Evolutionary conservation across 441 rosid species (phyloP).

Genomic region (Pelargonium myrrhifolium): DNA sequence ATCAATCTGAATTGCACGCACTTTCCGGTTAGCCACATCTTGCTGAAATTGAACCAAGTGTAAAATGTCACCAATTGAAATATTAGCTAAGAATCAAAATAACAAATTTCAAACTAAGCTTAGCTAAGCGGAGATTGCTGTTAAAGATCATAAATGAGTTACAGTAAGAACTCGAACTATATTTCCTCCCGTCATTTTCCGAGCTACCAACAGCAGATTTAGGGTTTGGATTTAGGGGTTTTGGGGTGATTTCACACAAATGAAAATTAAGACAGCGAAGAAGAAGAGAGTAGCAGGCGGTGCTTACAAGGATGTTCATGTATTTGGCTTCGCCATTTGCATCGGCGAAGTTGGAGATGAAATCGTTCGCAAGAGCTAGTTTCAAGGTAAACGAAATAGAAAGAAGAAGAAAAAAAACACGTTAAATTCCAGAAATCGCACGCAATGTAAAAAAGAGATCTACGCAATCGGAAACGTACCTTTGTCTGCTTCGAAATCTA

Average conservation of each 20-base stretch:
- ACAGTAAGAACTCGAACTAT: not conserved
- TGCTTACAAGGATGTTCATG: conserved; percentile 70
- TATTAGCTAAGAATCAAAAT: not conserved
- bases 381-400: conserved; percentile 1
- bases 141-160: not conserved
- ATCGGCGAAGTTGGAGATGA: conserved; percentile 61
- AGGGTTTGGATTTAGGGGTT: conserved; percentile 16
- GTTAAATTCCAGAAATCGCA: not conserved
- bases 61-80: not conserved
- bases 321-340: conserved; percentile 72
- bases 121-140: not conserved
- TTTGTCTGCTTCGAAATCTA: conserved; percentile 52
- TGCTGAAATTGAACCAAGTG: conserved; percentile 39
- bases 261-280: not conserved
- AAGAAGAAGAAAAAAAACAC: not conserved
- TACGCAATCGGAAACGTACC: conserved; percentile 29
- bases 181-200: not conserved
- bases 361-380: conserved; percentile 70
- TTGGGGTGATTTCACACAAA: not conserved
- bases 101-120: not conserved
- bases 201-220: conserved; percentile 9
- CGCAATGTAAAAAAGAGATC: not conserved
- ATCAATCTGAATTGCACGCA: conserved; percentile 74
- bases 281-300: not conserved
- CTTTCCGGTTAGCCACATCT: conserved; percentile 77